Percentiles rank a stretch among this genome's conserved stretches.
These are phyloP conservation scores for Suhomyces sp. DNA, from an alignment of 805 yeast species.

Conservation along the genomic window DNA sequence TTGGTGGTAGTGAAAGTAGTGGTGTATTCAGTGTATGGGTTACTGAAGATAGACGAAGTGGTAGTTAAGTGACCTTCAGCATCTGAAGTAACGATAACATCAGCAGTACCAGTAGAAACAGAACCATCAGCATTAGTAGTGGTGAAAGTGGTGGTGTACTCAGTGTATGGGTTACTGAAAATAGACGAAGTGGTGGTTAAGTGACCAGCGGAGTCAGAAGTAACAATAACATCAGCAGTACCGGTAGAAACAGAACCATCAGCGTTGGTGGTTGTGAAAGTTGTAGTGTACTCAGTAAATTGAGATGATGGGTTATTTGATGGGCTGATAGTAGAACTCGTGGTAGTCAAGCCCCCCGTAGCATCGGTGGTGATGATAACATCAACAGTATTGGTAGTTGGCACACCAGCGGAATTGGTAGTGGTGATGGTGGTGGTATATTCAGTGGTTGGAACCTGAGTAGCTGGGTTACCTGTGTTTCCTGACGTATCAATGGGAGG, in stretches of 20 bases:
- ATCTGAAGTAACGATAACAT: conserved; percentile 16
- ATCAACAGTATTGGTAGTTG: conserved; percentile 14
- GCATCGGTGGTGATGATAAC: conserved; percentile 17
- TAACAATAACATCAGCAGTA: too few species aligned
- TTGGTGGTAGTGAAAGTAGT: too few species aligned
- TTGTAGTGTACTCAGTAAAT: conserved; percentile 9
- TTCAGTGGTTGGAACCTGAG: too few species aligned
- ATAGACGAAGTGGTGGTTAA: conserved; percentile 12
- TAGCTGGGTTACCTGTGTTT: too few species aligned
- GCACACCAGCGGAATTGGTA: not conserved
- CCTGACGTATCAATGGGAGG: too few species aligned
- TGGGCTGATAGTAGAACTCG: conserved; percentile 10
- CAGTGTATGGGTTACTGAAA: conserved; percentile 5
- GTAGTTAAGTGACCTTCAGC: too few species aligned
- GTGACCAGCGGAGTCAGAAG: conserved; percentile 14
- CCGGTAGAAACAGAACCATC: not conserved
- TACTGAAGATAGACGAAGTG: too few species aligned
- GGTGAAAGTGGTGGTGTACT: conserved; percentile 18
- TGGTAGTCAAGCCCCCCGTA: conserved; percentile 16
- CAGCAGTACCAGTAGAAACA: conserved; percentile 17
- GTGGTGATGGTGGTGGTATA: not conserved
- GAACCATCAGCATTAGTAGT: conserved; percentile 16
- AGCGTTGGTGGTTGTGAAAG: too few species aligned
- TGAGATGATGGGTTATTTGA: too few species aligned
- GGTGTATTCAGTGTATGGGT: too few species aligned